Conservation (phyloP, 2,329 filamentous ascomycete genomes). For the Fusarium verrucosum region DNA sequence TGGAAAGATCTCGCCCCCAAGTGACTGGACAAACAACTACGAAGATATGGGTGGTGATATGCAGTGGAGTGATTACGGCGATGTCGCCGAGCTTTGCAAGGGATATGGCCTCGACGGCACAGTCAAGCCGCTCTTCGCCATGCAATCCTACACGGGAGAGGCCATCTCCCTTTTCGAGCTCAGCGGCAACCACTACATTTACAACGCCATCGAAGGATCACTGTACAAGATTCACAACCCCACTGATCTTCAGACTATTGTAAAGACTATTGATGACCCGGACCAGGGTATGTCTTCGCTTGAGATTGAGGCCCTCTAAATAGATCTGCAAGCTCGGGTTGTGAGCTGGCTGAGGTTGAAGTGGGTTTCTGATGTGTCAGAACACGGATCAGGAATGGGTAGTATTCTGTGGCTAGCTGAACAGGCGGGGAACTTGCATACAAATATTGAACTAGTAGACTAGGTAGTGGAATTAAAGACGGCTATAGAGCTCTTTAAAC, state of each 20-base stretch:
- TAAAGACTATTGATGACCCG: not conserved
- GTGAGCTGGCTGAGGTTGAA: not conserved
- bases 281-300: not conserved
- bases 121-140: not conserved
- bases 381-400: too few species aligned
- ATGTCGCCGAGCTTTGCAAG: not conserved
- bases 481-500: too few species aligned
- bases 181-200: not conserved
- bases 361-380: not conserved
- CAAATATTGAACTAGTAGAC: rapidly evolving
- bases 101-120: not conserved
- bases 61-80: not conserved
- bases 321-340: not conserved
- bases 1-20: not conserved
- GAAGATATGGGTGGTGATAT: not conserved
- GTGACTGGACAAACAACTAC: not conserved
- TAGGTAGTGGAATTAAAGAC: too few species aligned
- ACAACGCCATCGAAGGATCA: not conserved
- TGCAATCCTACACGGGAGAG: not conserved
- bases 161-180: not conserved
- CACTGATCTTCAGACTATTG: not conserved
- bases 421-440: not conserved
- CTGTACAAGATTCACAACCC: rapidly evolving
- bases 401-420: not conserved
- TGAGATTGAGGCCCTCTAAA: not conserved